These are phyloP conservation scores for Bipolaris sorokiniana DNA, from an alignment of 2,329 filamentous ascomycete genomes.

Conservation along the genomic window DNA sequence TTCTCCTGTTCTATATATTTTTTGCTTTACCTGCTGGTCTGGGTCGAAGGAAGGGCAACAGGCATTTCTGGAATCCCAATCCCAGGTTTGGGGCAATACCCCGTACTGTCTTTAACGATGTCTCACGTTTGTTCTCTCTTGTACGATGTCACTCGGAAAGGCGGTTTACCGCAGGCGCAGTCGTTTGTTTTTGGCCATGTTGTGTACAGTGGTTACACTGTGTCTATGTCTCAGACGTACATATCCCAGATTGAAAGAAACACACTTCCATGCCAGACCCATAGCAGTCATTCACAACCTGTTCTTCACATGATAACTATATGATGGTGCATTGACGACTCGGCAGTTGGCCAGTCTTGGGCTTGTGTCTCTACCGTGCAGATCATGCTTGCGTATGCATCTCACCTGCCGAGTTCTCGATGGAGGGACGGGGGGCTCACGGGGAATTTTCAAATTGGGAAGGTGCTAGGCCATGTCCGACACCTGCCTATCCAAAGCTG, in stretches of 20 bases:
- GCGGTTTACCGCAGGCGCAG: constrained; percentile 11
- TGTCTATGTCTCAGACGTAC: constrained; percentile 18
- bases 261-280: constrained; percentile 2
- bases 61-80: constrained; percentile 23
- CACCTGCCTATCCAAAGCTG: not conserved
- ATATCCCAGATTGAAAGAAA: constrained; percentile 17
- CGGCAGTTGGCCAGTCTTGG: not conserved
- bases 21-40: constrained; percentile 18
- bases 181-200: constrained; percentile 17
- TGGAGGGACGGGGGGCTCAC: not conserved
- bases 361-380: not conserved
- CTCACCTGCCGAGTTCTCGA: not conserved
- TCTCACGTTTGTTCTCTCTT: constrained; percentile 17
- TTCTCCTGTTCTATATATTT: constrained; percentile 18
- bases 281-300: not conserved
- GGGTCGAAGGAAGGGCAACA: constrained; percentile 18
- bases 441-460: not conserved
- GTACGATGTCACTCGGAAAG: constrained; percentile 13
- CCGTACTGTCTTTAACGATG: constrained; percentile 28
- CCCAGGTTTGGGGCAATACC: constrained; percentile 22
- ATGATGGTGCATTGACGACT: not conserved
- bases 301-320: not conserved
- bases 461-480: not conserved
- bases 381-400: not conserved
- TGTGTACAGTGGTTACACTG: constrained; percentile 16